phyloP scores from a whole-genome alignment of 768 basidiomycete species.

The Lenzites betulinus region DNA sequence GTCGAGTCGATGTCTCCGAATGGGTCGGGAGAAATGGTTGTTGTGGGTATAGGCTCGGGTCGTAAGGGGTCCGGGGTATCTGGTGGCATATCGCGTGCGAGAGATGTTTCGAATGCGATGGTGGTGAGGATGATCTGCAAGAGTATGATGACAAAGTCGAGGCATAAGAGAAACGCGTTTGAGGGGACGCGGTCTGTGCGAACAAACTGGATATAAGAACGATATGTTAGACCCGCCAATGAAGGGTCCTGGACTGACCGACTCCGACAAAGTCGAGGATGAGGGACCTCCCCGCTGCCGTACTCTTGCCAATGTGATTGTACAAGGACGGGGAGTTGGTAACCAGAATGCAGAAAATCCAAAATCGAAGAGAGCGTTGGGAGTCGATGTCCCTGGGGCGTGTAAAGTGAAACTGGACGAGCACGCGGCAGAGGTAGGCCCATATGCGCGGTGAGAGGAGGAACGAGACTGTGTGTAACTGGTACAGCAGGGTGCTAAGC shows the following conservation, averaged over 20 bases:
- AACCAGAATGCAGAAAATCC: conserved; percentile 57
- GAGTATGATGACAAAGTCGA: conserved; percentile 68
- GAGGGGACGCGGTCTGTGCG: conserved; percentile 52
- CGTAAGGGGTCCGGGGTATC: conserved; percentile 45
- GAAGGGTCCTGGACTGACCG: conserved; percentile 48
- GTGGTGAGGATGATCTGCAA: conserved; percentile 68
- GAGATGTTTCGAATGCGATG: conserved; percentile 67
- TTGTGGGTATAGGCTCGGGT: conserved; percentile 32
- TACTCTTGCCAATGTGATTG: conserved; percentile 55
- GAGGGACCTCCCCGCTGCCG: conserved; percentile 59
- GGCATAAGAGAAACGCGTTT: conserved; percentile 59
- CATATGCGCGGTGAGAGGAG: conserved; percentile 71
- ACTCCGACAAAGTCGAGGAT: conserved; percentile 80
- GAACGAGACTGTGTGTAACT: conserved; percentile 75
- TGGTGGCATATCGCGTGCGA: conserved; percentile 42
- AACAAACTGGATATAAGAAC: not conserved
- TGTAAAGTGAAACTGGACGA: conserved; percentile 65
- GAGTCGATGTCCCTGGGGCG: conserved; percentile 69
- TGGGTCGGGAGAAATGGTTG: conserved; percentile 27
- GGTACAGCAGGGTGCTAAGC: conserved; percentile 73
- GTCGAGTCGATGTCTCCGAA: conserved; percentile 11
- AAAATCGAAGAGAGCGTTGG: conserved; percentile 66
- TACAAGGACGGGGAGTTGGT: conserved; percentile 64
- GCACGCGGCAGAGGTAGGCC: conserved; percentile 53
- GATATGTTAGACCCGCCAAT: not conserved